Base-by-base conservation (phyloP, 2,329 filamentous ascomycete species). In the Penicillium paneum region DNA sequence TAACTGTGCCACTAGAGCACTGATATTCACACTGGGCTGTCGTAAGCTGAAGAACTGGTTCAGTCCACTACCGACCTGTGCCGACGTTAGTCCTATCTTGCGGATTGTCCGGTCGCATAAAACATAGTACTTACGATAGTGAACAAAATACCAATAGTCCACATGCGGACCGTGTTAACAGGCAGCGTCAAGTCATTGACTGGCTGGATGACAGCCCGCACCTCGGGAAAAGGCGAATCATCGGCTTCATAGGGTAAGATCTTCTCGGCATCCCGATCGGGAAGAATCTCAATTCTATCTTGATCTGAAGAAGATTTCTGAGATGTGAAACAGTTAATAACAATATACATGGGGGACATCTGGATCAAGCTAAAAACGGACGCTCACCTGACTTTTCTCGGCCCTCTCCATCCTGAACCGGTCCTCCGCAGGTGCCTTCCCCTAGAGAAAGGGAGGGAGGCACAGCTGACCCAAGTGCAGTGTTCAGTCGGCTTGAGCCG, bases 1-100 rank as follows among this genome's bases (percentile, higher is more conserved):
- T 35, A 79, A 69, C 51, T 79, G 77, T 13, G 71, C 71, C 11
- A 74, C 71, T 21, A 74, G 59, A 5, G 71, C 60, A 46, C 66
- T 72, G 54, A 74, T 72, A n/a, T 67, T 72, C 29, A 74, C 69
- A 46, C 71, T 74, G 13, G 71, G 71, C 46, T 73, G 69, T 47
- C 71, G 65, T 51, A 74, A 54, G 52, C 68, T 74, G 58, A 74
- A 74, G 53, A 74, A 71, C 48, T 74, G 71, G 39, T 74, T 74
- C 35, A 74, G 57, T 15, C 70, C 71, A 49, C 69, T 71, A 19
- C 71, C 71, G 12, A 73, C 53, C 71, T 73, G 52, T 46, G 42
- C n/a, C 19, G 17, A 7, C 10, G 46, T 54, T 32, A 54, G 46
- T 35, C 24, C 21, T 34, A 5, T 32, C 15, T 19, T 21, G 17